Evolutionary conservation across 148 eudicot genomes (phyloP), one percentile per base, ranked within the genome.

Genomic region (Suaeda aralocaspica): DNA sequence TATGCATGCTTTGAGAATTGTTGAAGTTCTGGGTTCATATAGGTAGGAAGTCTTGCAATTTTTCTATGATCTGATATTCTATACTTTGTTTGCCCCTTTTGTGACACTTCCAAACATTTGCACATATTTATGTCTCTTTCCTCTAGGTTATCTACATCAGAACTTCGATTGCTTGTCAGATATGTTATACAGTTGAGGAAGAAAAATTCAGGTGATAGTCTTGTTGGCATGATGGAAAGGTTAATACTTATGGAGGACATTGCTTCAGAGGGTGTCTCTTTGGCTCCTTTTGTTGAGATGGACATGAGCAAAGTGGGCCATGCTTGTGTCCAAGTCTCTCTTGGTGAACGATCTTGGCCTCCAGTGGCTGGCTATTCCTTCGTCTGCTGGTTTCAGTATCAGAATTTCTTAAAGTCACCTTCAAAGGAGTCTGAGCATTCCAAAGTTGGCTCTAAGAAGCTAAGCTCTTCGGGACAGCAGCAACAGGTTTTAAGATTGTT

Each of bases 281-380:
- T 89, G 69, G 99, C 97, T 67, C 97, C 99, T 14, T 95, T 89
- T 82, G 85, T 91, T 21, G 93, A 89, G 79, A 91, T 95, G 96
- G 91, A 91, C 87, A 91, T 89, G 97, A 86, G 87, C 78, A 95
- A 89, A 86, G 71, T 82, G 39, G 99, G 99, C 33, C 91, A 91
- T 89, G 97, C 96, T 70, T 87, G 92, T 58, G 84, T 91, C 67
- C 99, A 91, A 77, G 99, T 91, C 44, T 86, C 99, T 49, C 74
- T 95, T 42, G 99, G 99, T 67, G 99, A 95, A 79, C 85, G 99
- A 75, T 89, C 99, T 59, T 95, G 99, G 99, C 99, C 99, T 78
- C 99, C 99, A 60, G 92, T 88, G 76, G 99, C 99, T 44, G 99
- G 99, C 76, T 95, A 95, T 85, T 91, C 99, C 60, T 95, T 95